Conservation (phyloP, 1,139 yeast species). For the Candida neerlandica region DNA sequence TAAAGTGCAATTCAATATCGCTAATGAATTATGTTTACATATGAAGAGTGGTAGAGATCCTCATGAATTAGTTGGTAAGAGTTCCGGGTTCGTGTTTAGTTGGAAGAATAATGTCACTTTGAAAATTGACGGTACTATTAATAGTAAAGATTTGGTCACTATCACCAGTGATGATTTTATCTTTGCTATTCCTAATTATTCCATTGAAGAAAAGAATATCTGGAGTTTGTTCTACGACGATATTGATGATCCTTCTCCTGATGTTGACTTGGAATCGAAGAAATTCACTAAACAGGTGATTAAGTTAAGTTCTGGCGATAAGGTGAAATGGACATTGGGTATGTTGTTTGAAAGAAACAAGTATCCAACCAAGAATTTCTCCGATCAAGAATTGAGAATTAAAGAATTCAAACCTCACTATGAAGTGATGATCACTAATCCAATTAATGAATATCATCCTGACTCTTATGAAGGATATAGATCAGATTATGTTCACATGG, state of each 20-base stretch:
- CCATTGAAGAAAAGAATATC: conserved; percentile 32
- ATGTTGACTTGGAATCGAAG: conserved; percentile 29
- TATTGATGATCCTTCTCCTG: conserved; percentile 21
- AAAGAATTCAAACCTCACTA: conserved; percentile 43
- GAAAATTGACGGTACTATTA: conserved; percentile 60
- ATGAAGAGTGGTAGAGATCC: conserved; percentile 77
- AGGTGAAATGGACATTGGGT: conserved; percentile 47
- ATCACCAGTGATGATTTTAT: conserved; percentile 68
- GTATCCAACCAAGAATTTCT: conserved; percentile 19
- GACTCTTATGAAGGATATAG: conserved; percentile 84
- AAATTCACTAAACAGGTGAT: conserved; percentile 43
- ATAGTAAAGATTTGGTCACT: conserved; percentile 62
- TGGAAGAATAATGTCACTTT: conserved; percentile 72
- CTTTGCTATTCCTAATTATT: conserved; percentile 65
- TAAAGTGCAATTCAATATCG: conserved; percentile 57
- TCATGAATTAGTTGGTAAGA: conserved; percentile 63
- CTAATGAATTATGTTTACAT: conserved; percentile 52
- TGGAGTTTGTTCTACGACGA: conserved; percentile 41
- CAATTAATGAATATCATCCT: conserved; percentile 43
- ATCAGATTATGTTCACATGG: conserved; percentile 77
- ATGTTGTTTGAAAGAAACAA: conserved; percentile 44
- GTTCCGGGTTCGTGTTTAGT: conserved; percentile 79
- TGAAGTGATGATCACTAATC: conserved; percentile 45
- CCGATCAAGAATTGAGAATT: conserved; percentile 37
- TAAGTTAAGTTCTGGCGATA: conserved; percentile 40